Percentiles rank a stretch among this genome's conserved stretches.
Evolutionary conservation across 257 asterid genomes (phyloP).

Genomic region (Coffea canephora): DNA sequence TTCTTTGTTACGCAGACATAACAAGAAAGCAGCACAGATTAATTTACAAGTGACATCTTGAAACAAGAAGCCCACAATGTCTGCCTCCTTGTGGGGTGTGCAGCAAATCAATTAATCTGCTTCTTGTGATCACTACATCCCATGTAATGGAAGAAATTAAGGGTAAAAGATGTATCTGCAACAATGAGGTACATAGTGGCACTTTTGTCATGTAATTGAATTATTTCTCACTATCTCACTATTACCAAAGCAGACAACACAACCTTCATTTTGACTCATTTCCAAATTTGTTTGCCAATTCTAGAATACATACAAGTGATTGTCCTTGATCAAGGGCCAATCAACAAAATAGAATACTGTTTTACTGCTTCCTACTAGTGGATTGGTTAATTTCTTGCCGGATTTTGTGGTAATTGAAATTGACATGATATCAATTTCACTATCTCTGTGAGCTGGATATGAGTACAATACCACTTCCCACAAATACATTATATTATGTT

Average conservation of each 20-base stretch:
- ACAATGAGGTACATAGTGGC: not conserved
- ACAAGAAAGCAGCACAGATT: not conserved
- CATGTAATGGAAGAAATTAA: not conserved
- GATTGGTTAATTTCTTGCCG: not conserved
- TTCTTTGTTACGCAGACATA: not conserved
- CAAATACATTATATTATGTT: too few relatives aligned
- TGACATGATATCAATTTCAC: too few relatives aligned
- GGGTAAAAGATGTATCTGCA: not conserved
- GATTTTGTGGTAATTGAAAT: too few relatives aligned
- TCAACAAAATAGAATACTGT: not conserved
- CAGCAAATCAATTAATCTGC: not conserved
- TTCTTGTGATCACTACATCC: not conserved
- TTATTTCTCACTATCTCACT: not conserved
- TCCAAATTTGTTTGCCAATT: not conserved
- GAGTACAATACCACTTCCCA: too few relatives aligned
- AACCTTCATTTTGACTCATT: not conserved
- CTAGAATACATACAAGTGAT: not conserved
- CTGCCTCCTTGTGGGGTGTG: not conserved
- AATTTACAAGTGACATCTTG: not conserved
- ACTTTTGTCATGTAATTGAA: not conserved
- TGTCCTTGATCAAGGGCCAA: not conserved
- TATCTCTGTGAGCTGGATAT: too few relatives aligned
- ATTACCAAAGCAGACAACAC: not conserved
- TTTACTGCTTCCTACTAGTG: not conserved
- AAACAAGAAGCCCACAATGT: not conserved